A percentile compares a stretch with the other conserved stretches of the same genome.
Evolutionary conservation across 805 yeast genomes (phyloP).

Genomic region (Candida krabiensis): DNA sequence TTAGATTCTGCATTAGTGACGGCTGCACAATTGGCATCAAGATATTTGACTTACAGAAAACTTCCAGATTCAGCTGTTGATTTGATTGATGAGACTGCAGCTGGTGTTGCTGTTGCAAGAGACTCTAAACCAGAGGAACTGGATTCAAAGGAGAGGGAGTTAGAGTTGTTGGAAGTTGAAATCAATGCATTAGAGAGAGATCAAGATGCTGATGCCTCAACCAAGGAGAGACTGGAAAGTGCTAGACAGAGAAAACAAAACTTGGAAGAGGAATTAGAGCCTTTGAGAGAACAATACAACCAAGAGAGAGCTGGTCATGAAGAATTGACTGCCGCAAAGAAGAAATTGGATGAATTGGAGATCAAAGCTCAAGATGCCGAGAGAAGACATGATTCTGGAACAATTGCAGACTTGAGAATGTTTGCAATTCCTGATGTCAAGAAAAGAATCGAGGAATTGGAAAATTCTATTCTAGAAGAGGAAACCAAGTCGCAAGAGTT

Average conservation of each 20-base stretch:
- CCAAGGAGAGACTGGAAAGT: constrained; percentile 79
- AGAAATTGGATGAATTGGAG: constrained; percentile 89
- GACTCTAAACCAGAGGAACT: constrained; percentile 97
- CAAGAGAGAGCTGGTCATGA: constrained; percentile 91
- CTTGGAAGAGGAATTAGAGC: constrained; percentile 79
- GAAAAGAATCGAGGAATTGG: constrained; percentile 72
- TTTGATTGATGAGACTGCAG: constrained; percentile 93
- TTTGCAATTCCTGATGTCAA: constrained; percentile 95
- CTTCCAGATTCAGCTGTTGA: constrained; percentile 97
- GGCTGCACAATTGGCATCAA: constrained; percentile 91
- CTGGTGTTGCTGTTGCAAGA: constrained; percentile 96
- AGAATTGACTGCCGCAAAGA: constrained; percentile 83
- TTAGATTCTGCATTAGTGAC: constrained; percentile 91
- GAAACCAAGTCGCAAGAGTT: constrained; percentile 46
- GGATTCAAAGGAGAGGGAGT: constrained; percentile 89
- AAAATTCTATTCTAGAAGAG: constrained; percentile 75
- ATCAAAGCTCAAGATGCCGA: constrained; percentile 95
- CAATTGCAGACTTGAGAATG: constrained; percentile 95
- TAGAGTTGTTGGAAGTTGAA: constrained; percentile 90
- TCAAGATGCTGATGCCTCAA: constrained; percentile 76
- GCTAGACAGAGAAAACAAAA: constrained; percentile 82
- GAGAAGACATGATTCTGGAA: constrained; percentile 90
- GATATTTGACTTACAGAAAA: constrained; percentile 92
- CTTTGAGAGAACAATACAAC: constrained; percentile 79
- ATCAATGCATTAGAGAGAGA: constrained; percentile 97